A percentile compares a stretch with the other conserved stretches of the same genome.
phyloP scores from a whole-genome alignment of 345 rosid species.

The Salix purpurea region DNA sequence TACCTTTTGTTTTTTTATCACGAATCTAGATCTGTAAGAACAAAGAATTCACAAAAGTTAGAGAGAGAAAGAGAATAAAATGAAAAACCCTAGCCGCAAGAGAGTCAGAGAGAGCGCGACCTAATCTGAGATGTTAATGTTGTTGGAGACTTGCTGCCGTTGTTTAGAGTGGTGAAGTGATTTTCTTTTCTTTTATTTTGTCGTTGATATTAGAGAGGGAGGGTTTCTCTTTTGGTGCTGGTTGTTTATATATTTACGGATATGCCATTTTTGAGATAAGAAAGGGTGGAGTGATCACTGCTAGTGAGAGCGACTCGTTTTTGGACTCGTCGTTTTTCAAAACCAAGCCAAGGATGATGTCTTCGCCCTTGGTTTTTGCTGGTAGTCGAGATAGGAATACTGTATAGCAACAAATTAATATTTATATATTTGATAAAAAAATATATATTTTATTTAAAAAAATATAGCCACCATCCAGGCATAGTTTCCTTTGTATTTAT shows the following conservation, averaged over 20 bases:
- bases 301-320: not conserved
- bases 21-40: not conserved
- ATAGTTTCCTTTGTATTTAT: too few relatives aligned
- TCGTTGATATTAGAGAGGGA: too few relatives aligned
- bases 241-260: slow-evolving; percentile 9
- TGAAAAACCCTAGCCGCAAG: slow-evolving; percentile 45
- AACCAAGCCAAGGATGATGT: not conserved
- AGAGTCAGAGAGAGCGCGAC: slow-evolving; percentile 16
- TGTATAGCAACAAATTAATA: too few relatives aligned
- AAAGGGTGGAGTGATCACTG: not conserved
- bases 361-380: too few relatives aligned
- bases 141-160: not conserved
- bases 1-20: not conserved
- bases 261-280: slow-evolving; percentile 3
- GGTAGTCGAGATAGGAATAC: too few relatives aligned
- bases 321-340: not conserved
- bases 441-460: too few relatives aligned
- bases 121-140: not conserved
- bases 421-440: too few relatives aligned
- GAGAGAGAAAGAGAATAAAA: not conserved
- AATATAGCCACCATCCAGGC: too few relatives aligned
- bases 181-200: too few relatives aligned
- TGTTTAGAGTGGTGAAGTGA: not conserved
- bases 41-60: not conserved
- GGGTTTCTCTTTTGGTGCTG: not conserved